These are phyloP conservation scores for Erodium maritimum DNA, from an alignment of 345 rosid genomes.

Conservation along the genomic window DNA sequence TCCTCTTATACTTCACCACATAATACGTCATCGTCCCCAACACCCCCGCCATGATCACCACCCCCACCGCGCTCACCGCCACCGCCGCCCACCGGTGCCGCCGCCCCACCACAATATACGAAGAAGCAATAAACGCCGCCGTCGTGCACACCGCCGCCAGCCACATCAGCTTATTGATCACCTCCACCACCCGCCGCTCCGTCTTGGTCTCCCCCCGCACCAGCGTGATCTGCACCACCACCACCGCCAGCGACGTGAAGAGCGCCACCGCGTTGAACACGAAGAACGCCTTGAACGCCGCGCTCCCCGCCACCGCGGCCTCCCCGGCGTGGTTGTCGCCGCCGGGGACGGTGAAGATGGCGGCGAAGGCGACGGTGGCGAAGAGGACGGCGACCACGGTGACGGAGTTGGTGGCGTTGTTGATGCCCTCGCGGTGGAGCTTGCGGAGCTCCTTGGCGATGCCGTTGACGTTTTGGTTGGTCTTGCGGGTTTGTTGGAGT, in stretches of 20 bases:
- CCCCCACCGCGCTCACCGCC: constrained; percentile 13
- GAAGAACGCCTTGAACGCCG: neutral
- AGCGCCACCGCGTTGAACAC: neutral
- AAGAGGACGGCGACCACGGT: constrained; percentile 22
- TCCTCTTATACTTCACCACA: constrained; percentile 16
- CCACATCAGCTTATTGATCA: neutral
- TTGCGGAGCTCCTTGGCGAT: constrained; percentile 15
- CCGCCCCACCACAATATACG: neutral
- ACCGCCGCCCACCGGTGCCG: constrained; percentile 15
- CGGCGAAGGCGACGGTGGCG: constrained; percentile 23
- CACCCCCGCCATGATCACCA: constrained; percentile 18
- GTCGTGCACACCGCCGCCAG: neutral
- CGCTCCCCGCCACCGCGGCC: constrained; percentile 4
- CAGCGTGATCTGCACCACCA: neutral
- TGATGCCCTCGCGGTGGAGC: constrained; percentile 20
- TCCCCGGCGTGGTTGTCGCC: constrained; percentile 7
- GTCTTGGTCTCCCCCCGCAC: neutral
- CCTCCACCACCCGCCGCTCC: neutral
- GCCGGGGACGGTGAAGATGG: constrained; percentile 21
- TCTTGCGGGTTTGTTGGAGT: constrained; percentile 9
- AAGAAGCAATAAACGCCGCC: neutral
- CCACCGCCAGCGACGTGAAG: neutral
- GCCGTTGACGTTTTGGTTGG: constrained; percentile 9
- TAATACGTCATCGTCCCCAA: constrained; percentile 16
- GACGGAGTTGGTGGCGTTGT: constrained; percentile 18